Conservation (phyloP, 2,329 filamentous ascomycete species). For the Fusarium beomiforme region DNA sequence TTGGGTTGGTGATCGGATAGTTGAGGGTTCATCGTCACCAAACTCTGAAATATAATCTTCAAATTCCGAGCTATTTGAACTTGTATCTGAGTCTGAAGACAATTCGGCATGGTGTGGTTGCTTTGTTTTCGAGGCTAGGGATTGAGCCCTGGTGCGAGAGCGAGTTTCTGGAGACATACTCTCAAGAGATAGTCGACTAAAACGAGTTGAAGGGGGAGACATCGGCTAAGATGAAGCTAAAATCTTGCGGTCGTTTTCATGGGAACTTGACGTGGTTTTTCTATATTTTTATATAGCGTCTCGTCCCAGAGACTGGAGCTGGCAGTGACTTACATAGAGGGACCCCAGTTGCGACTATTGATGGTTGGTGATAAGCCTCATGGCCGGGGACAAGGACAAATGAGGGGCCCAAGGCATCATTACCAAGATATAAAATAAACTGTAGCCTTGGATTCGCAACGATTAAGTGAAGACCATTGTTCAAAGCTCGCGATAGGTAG, state of each 20-base stretch:
- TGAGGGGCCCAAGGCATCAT: constrained; percentile 32
- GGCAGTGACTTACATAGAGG: not conserved
- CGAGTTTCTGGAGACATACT: constrained; percentile 44
- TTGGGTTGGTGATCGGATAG: constrained; percentile 52
- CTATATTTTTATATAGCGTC: constrained; percentile 35
- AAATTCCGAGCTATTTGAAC: constrained; percentile 27
- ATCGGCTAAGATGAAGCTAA: constrained; percentile 25
- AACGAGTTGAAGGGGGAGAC: constrained; percentile 40
- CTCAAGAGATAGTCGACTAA: constrained; percentile 45
- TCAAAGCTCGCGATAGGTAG: not conserved
- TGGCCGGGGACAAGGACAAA: constrained; percentile 20
- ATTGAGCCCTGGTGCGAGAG: constrained; percentile 22
- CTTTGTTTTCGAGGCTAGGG: constrained; percentile 4
- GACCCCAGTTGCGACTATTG: constrained; percentile 31
- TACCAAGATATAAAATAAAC: not conserved
- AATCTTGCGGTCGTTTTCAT: not conserved
- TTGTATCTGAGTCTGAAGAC: constrained; percentile 42
- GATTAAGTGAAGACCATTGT: not conserved
- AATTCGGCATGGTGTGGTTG: constrained; percentile 37
- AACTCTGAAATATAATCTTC: constrained; percentile 46
- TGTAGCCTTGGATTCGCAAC: not conserved
- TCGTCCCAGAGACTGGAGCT: constrained; percentile 2
- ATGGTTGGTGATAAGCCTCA: constrained; percentile 36
- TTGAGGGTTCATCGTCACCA: constrained; percentile 44
- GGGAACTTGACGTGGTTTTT: not conserved